phyloP scores from a whole-genome alignment of 1,284 basidiomycete genomes.

The Heliocybe sulcata region DNA sequence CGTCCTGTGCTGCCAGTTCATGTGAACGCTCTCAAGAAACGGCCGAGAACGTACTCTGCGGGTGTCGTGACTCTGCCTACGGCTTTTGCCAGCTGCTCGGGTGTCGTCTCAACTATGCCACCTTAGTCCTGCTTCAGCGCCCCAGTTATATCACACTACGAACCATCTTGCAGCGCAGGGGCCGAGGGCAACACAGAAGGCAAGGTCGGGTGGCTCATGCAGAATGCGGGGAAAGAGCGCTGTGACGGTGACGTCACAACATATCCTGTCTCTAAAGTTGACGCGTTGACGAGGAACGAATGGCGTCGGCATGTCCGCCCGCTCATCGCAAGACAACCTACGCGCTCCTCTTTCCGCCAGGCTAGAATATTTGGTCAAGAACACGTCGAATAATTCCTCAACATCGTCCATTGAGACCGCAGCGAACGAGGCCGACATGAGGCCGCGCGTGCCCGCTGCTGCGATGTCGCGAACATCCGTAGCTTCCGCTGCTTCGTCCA shows the following conservation, averaged over 20 bases:
- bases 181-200: constrained; percentile 21
- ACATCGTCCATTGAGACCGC: not conserved
- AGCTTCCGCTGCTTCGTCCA: not conserved
- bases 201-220: constrained; percentile 14
- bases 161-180: constrained; percentile 25
- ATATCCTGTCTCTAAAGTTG: not conserved
- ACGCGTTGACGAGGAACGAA: not conserved
- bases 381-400: not conserved
- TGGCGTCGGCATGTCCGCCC: not conserved
- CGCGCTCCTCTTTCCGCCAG: not conserved
- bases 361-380: not conserved
- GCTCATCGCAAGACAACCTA: not conserved
- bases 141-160: constrained; percentile 2
- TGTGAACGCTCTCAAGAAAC: constrained; percentile 3
- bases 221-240: not conserved
- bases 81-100: constrained; percentile 34
- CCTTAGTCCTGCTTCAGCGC: too few species aligned
- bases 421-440: not conserved
- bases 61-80: constrained; percentile 48
- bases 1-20: constrained; percentile 31
- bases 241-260: not conserved
- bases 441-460: not conserved
- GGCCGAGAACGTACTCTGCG: constrained; percentile 36
- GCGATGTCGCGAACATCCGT: not conserved
- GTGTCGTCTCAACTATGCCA: constrained; percentile 34